A percentile compares a stretch with the other conserved stretches of the same genome.
Evolutionary conservation across 495 filamentous ascomycete genomes (phyloP).

Genomic region (Penicillium canescens): DNA sequence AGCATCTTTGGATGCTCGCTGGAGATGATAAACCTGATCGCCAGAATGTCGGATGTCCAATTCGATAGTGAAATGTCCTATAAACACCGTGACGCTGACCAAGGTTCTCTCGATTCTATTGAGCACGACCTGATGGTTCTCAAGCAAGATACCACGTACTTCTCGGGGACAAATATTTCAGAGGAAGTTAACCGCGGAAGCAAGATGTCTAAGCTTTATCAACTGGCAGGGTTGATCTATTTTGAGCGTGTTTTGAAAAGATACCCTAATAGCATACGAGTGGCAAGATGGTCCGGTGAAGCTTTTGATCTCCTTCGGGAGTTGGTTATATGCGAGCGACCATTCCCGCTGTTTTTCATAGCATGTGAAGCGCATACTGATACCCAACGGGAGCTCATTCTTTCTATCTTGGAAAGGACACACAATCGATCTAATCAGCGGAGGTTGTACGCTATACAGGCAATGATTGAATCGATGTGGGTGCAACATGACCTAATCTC

Average conservation of each 20-base stretch:
- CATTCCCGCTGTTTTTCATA: slow-evolving; percentile 13
- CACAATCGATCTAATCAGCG: not conserved
- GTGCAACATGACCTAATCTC: slow-evolving; percentile 1
- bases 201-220: slow-evolving; percentile 5
- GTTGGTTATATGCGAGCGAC: slow-evolving; percentile 6
- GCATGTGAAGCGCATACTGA: slow-evolving; percentile 10
- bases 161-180: not conserved
- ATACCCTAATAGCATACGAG: not conserved
- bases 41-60: not conserved
- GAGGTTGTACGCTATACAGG: not conserved
- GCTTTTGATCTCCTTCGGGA: slow-evolving; percentile 5
- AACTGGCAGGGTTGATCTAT: slow-evolving; percentile 10
- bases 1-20: slow-evolving; percentile 5
- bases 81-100: not conserved
- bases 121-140: not conserved
- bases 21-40: slow-evolving; percentile 9
- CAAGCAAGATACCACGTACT: not conserved
- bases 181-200: not conserved
- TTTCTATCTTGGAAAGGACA: slow-evolving; percentile 9
- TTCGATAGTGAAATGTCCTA: not conserved
- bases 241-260: slow-evolving; percentile 4
- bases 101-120: not conserved
- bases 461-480: slow-evolving; percentile 7
- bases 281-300: not conserved
- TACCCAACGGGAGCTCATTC: not conserved